phyloP scores from a whole-genome alignment of 345 rosid genomes.

The Heritiera littoralis region DNA sequence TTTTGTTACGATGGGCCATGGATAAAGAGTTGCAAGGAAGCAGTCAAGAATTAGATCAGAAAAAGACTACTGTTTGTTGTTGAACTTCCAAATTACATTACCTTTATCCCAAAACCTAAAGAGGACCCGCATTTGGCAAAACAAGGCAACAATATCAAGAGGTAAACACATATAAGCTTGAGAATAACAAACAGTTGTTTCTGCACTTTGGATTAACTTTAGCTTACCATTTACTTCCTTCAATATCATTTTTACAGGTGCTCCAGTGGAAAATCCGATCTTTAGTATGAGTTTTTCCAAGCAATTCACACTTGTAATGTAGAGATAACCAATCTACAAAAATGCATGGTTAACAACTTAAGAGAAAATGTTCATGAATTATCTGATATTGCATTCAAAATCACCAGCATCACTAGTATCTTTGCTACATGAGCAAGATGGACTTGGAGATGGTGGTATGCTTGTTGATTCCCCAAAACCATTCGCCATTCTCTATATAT shows the following conservation, averaged over 20 bases:
- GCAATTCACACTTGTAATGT: slow-evolving; percentile 64
- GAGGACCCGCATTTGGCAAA: too few relatives aligned
- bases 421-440: slow-evolving; percentile 38
- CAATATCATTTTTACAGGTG: slow-evolving; percentile 46
- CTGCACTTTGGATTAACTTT: background rate
- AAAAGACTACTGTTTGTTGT: too few relatives aligned
- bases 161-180: too few relatives aligned
- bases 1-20: too few relatives aligned
- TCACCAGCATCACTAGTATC: slow-evolving; percentile 51
- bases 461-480: slow-evolving; percentile 56
- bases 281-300: slow-evolving; percentile 78
- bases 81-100: too few relatives aligned
- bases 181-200: slow-evolving; percentile 15
- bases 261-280: slow-evolving; percentile 72
- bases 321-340: slow-evolving; percentile 75
- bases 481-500: slow-evolving; percentile 47
- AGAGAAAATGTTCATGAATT: slow-evolving; percentile 10
- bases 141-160: too few relatives aligned
- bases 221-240: slow-evolving; percentile 45
- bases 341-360: background rate
- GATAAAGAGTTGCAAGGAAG: too few relatives aligned
- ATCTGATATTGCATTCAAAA: too few relatives aligned
- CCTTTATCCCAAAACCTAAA: too few relatives aligned
- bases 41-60: too few relatives aligned
- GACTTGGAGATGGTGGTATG: slow-evolving; percentile 31